Evolutionary conservation across 345 rosid species (phyloP), one percentile per base, ranked within the genome.

Genomic region (Pelargonium nanum): DNA sequence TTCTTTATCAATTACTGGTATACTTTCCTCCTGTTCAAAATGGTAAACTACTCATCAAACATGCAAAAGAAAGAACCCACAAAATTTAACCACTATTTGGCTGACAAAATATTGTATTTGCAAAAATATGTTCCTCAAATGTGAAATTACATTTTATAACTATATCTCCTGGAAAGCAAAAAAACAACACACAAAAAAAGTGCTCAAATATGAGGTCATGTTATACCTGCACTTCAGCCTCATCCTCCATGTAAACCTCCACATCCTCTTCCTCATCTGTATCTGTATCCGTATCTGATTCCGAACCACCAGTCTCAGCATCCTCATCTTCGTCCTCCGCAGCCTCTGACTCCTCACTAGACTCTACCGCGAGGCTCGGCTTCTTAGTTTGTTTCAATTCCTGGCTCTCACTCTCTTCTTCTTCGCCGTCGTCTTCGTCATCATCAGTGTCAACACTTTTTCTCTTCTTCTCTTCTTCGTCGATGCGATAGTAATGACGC

Each of bases 401-500:
- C 20, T 19, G 23, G 28, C 25, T 12, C 24, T 32, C 17, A 17
- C 16, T 34, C 24, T 32, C 79, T 23, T 54, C 62, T 5, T 50
- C 67, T 55, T 56, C 71, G 16, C 56, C 56, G 24, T 62, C 71
- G 10, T 68, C 34, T 26, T 57, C 69, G 4, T 23, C 40, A 19
- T 56, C 63, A 16, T 58, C 56, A 9, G 58, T 55, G 28, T 70
- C 84, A 45, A 24, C 62, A 22, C 74, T 76, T 67, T 71, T 63
- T 22, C 57, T 22, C 0, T 54, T 57, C 0, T 72, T 73, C 4
- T 76, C 67, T 0, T 72, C 78, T 65, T 52, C 83, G 19, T 78
- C 83, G 0, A 80, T 62, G 22, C 76, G 84, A 62, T 93, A 93
- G 65, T 73, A 93, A 71, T 77, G 96, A 52, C 73, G 80, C 16